Evolutionary conservation across 1,284 basidiomycete genomes (phyloP), one percentile per base, ranked within the genome.

Genomic region (Cutaneotrichosporon dermatis): DNA sequence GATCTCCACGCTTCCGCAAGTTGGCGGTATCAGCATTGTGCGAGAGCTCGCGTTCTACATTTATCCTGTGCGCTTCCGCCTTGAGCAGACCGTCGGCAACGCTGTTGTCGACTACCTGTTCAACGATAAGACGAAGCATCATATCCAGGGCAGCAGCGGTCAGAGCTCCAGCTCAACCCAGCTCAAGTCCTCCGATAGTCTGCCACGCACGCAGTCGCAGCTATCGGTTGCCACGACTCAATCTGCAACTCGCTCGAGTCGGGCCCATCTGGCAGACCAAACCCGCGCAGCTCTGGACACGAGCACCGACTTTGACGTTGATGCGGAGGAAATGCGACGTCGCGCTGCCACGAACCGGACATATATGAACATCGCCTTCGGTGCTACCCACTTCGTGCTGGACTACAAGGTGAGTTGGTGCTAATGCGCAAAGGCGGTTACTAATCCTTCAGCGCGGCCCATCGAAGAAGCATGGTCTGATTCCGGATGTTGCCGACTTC

Each of bases 21-120:
- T 97, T 4, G 95, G 92, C 33, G 95, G 94, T 9, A 97, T 99
- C 66, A 84, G 88, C 7, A 92, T 98, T 64, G 88, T 94, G 71
- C 88, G 92, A 74, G 82, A 84, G 36, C 91, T 96, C 69, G 85
- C 89, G 63, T 79, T 96, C 50, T 85, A 86, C 49, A 79, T 96
- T 54, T 90, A 96, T 75, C 94, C 94, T 0, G 83, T 97, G 69
- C 86, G 89, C 51, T 81, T 97, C 13, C 90, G 93, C 69, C 82
- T 96, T 52, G 92, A 95, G 76, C 86, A 89, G 45, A 83, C 83
- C 64, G 83, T 96, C 35, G 94, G 92, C 4, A 82, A 83, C 34
- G 83, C 86, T 61, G 88, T 97, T 65, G 87, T 92, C 84, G 89
- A 92, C 72, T 98, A 98, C 75, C 80, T 97, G 49, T 97, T 84